phyloP scores from a whole-genome alignment of 352 stramenopile genomes.

The Thalassiosira exigua region DNA sequence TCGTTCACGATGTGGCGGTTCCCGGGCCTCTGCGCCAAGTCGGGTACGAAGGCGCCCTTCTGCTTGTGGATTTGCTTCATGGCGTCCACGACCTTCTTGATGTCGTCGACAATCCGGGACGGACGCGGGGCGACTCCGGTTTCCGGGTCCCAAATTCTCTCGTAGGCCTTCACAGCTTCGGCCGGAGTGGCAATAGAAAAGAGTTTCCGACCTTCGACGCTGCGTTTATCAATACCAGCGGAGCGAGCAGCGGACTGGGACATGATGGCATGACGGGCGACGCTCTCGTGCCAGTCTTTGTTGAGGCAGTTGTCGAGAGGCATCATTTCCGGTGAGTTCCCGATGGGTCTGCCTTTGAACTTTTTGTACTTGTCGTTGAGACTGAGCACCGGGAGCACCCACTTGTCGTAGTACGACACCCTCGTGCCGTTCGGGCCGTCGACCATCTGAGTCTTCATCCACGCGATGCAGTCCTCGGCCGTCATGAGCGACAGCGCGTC shows the following conservation, averaged over 20 bases:
- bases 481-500: not conserved
- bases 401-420: not conserved
- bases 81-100: slow-evolving; percentile 4
- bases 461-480: not conserved
- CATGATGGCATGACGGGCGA: too few species aligned
- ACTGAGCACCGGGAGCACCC: not conserved
- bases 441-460: not conserved
- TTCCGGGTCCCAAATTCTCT: slow-evolving; percentile 3
- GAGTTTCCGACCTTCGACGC: not conserved
- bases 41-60: slow-evolving; percentile 21
- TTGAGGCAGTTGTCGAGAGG: slow-evolving; percentile 11
- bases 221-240: too few species aligned
- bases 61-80: not conserved
- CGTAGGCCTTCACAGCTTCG: slow-evolving; percentile 3
- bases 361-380: not conserved
- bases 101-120: slow-evolving; percentile 16
- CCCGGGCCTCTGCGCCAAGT: slow-evolving; percentile 8
- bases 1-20: slow-evolving; percentile 5
- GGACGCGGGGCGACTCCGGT: slow-evolving; percentile 12
- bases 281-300: too few species aligned
- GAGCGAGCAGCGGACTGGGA: too few species aligned
- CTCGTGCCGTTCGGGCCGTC: not conserved
- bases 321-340: slow-evolving; percentile 9
- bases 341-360: not conserved
- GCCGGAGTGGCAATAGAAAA: slow-evolving; percentile 31